Evolutionary conservation across 2,329 filamentous ascomycete species (phyloP).

Genomic region (Trichophyton mentagrophytes): DNA sequence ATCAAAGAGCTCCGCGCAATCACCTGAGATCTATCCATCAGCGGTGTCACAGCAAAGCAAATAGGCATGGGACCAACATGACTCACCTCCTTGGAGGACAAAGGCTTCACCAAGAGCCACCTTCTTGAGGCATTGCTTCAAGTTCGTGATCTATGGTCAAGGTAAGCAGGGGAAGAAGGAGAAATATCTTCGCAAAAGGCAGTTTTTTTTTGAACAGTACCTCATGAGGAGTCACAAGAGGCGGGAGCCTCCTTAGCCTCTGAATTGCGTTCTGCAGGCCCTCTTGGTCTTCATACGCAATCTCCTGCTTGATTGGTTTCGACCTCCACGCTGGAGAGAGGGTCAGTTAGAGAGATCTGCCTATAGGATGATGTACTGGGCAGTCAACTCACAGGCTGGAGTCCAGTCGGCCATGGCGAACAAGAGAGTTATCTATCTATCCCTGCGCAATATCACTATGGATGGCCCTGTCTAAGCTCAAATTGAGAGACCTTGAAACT

Average conservation of each 20-base stretch:
- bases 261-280: conserved; percentile 28
- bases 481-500: too few relatives aligned
- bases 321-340: conserved; percentile 29
- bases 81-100: conserved; percentile 70
- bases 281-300: conserved; percentile 33
- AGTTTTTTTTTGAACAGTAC: conserved; percentile 15
- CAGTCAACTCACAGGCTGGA: conserved; percentile 18
- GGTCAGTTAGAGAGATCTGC: neutral
- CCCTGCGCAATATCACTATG: neutral
- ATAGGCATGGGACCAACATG: neutral
- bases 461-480: too few relatives aligned
- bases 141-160: conserved; percentile 49
- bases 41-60: neutral
- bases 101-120: conserved; percentile 87
- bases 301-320: conserved; percentile 36
- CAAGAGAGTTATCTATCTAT: neutral
- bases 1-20: conserved; percentile 94
- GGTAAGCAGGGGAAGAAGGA: conserved; percentile 8
- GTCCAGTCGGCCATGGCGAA: conserved; percentile 18
- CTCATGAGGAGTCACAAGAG: conserved; percentile 36
- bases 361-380: neutral
- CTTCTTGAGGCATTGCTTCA: conserved; percentile 67
- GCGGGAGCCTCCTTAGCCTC: conserved; percentile 35
- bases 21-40: conserved; percentile 29
- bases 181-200: neutral